Evolutionary conservation across 2,329 filamentous ascomycete genomes (phyloP), one percentile per base, ranked within the genome.

Genomic region (Grosmannia huntii): DNA sequence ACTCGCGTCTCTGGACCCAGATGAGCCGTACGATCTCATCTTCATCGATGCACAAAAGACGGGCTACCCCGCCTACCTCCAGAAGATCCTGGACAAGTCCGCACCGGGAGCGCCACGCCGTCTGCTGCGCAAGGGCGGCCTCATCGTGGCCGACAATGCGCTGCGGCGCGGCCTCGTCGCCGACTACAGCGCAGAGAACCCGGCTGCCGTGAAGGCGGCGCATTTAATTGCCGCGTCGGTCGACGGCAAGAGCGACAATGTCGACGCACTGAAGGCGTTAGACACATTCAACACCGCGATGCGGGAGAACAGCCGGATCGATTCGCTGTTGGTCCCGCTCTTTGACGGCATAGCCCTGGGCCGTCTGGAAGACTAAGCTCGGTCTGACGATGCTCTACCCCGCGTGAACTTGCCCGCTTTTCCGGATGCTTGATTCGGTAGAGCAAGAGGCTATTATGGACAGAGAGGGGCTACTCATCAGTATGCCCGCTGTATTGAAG

Each of bases 141-240:
- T 81, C 58, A 76, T 82, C 60, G 68, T 81, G 16, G 78, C 76
- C 1, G 80, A 82, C 65, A 82, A 82, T 59, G 72, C 78, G 49
- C 70, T 83, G 28, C 74, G 75, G 3, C 67, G 70, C 7, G 78
- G 73, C 7, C 68, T 78, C 14, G 75, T 81, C 4, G 77, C 75
- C 46, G 71, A 76, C 38, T 51, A 59, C 10, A 67, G 65, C 25
- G 53, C 62, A 5, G 61, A 62, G 6, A 73, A 73, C 59, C 72
- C 71, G 19, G 53, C 60, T 31, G 53, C 57, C 12, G 57, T 46
- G 3, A 27, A 27, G 58, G 58, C 63, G 56, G 41, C 38, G n/a
- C 19, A 49, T 14, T 57, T 62, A 10, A 56, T 56, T 21, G 36
- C 59, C 36, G 12, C 6, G 31, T 33, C 27, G 25, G 11, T 19